These are phyloP conservation scores for Melaleuca quinquenervia DNA, from an alignment of 345 rosid genomes.

Conservation along the genomic window DNA sequence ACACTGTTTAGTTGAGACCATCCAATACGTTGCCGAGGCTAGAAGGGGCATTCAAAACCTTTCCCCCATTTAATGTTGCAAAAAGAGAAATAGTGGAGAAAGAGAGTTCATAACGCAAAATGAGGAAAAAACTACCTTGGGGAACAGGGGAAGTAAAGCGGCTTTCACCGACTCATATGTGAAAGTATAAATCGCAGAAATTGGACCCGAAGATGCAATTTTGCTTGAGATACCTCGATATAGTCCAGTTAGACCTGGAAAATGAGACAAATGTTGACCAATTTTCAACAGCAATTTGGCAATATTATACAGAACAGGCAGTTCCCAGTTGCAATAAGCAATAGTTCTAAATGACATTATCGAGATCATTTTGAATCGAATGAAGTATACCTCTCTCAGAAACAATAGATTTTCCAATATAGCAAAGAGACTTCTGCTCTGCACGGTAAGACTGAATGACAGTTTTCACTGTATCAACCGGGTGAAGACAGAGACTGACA, in stretches of 20 bases:
- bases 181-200: constrained; percentile 80
- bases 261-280: neutral
- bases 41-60: neutral
- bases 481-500: constrained; percentile 90
- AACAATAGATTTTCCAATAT: constrained; percentile 63
- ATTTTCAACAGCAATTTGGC: neutral
- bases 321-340: neutral
- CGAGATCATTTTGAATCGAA: neutral
- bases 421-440: constrained; percentile 51
- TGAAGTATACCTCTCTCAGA: constrained; percentile 63
- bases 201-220: constrained; percentile 87
- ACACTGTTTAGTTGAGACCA: neutral
- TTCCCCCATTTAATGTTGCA: neutral
- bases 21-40: neutral
- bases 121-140: constrained; percentile 38
- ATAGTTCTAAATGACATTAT: neutral
- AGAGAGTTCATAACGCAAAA: neutral
- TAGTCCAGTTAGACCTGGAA: constrained; percentile 65
- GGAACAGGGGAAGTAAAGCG: constrained; percentile 58
- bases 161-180: constrained; percentile 88
- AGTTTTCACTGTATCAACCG: constrained; percentile 84
- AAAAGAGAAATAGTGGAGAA: neutral
- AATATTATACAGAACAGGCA: neutral
- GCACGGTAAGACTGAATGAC: constrained; percentile 59
- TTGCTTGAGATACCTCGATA: constrained; percentile 83